Evolutionary conservation across 2,329 filamentous ascomycete species (phyloP), one percentile per base, ranked within the genome.

Genomic region (Xylariaceae sp.): DNA sequence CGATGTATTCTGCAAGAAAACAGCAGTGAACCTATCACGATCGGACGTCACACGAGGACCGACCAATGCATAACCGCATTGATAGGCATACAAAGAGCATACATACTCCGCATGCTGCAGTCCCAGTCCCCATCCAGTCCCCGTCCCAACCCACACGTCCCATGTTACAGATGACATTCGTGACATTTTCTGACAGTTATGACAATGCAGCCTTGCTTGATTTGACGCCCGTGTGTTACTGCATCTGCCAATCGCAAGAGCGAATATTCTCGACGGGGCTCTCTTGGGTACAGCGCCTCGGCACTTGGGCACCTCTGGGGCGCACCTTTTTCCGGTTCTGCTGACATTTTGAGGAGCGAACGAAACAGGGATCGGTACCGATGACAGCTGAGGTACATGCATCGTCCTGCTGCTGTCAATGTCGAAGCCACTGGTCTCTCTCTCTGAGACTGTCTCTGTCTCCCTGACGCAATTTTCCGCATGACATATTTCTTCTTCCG

Each of bases 191-290:
- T 41, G 37, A 41, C 37, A 13, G 9, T 41, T 41, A 41, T 9
- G 37, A 41, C 41, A 13, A 45, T 45, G 41, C 41, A 50, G 54
- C 51, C 57, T 60, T 44, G 35, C 30, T 34, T 34, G 37, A 48
- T 45, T 45, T 18, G 13, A 8, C 48, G 34, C 53, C 35, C 52
- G 34, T 53, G 50, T 50, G 48, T 49, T 58, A 17, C 35, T 55
- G 47, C 53, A 48, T 58, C 53, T 52, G 49, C 49, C 49, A 51
- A 51, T 51, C 17, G 49, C 23, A 15, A 23, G 4, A 13, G 23
- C 4, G 23, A n/a, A n/a, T 17, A 50, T 13, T 13, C 17, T 17
- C 56, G 47, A 55, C 37, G 35, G 17, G 17, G 30, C 58, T 18
- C 5, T 44, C 34, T 37, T 53, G 49, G 45, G 30, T 44, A 34